phyloP scores from a whole-genome alignment of 495 filamentous ascomycete genomes.

The Rhypophila decipiens region DNA sequence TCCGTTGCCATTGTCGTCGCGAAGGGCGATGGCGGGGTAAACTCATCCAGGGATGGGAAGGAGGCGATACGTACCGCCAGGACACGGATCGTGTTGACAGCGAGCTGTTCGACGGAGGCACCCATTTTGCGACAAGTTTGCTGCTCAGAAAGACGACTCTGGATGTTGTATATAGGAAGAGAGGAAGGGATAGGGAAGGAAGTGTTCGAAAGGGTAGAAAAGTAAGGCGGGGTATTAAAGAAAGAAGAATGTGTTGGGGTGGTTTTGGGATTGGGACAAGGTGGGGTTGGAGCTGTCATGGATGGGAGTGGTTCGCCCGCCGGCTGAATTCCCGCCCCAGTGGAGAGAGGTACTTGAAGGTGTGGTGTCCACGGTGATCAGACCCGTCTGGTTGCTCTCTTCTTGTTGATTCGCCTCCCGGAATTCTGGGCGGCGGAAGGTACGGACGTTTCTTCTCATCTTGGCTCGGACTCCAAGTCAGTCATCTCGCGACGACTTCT shows the following conservation, averaged over 20 bases:
- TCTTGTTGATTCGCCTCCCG: no score
- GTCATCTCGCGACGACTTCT: no score
- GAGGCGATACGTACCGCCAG: constrained; percentile 68
- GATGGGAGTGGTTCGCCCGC: constrained; percentile 24
- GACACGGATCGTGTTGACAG: constrained; percentile 95
- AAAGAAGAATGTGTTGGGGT: constrained; percentile 11
- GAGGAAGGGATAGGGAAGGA: constrained; percentile 19
- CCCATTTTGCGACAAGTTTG: constrained; percentile 64
- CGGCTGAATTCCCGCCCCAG: constrained; percentile 23
- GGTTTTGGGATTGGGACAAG: constrained; percentile 14
- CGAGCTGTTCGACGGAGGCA: constrained; percentile 78
- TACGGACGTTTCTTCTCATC: no score
- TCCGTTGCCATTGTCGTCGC: constrained; percentile 34
- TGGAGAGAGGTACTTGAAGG: no score
- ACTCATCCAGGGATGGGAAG: constrained; percentile 17
- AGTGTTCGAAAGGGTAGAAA: constrained; percentile 28
- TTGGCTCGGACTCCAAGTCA: no score
- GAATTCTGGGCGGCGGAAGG: no score
- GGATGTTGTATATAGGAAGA: constrained; percentile 17
- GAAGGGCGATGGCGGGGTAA: constrained; percentile 40
- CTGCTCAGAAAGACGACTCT: constrained; percentile 15
- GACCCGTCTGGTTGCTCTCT: not conserved
- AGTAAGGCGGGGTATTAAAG: constrained; percentile 15
- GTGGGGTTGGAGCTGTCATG: constrained; percentile 12
- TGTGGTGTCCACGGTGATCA: no score